phyloP scores from a whole-genome alignment of 805 yeast genomes.

The Yarrowia bubula region DNA sequence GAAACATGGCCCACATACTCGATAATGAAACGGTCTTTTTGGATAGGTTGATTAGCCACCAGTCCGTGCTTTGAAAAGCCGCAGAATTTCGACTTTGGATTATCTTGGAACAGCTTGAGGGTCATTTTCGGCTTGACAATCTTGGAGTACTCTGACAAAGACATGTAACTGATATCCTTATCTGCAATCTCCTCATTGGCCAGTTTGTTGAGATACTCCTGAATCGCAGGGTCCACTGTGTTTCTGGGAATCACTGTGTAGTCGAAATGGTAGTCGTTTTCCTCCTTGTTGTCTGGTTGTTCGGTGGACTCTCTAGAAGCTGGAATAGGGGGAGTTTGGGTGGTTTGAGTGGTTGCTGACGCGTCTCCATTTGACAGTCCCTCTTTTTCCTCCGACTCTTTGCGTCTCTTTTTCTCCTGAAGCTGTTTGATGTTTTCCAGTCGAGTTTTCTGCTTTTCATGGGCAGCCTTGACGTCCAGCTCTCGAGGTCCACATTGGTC shows the following conservation, averaged over 20 bases:
- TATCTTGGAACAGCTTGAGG: slow-evolving; percentile 61
- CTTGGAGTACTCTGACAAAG: slow-evolving; percentile 3
- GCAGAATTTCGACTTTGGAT: slow-evolving; percentile 51
- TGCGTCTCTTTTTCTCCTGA: slow-evolving; percentile 15
- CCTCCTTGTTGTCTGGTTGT: slow-evolving; percentile 11
- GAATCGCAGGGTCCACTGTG: slow-evolving; percentile 1
- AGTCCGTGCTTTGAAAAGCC: slow-evolving; percentile 73
- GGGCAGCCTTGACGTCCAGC: slow-evolving; percentile 47
- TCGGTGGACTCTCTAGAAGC: slow-evolving; percentile 20
- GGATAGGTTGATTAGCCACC: slow-evolving; percentile 45
- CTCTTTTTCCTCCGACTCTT: slow-evolving; percentile 23
- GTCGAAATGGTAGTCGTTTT: slow-evolving; percentile 20
- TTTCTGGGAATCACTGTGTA: slow-evolving; percentile 14
- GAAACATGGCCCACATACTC: slow-evolving; percentile 76
- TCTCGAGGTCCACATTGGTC: slow-evolving; percentile 62
- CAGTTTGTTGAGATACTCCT: neutral
- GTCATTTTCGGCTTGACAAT: slow-evolving; percentile 41
- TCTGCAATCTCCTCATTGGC: slow-evolving; percentile 15
- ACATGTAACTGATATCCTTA: slow-evolving; percentile 30
- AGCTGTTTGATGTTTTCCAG: slow-evolving; percentile 18
- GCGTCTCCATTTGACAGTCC: slow-evolving; percentile 3
- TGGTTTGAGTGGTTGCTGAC: slow-evolving; percentile 11
- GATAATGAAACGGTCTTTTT: slow-evolving; percentile 50
- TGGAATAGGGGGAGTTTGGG: neutral
- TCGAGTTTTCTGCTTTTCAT: slow-evolving; percentile 42